Base-by-base conservation (phyloP, 805 yeast species). In the Pichia exigua region DNA sequence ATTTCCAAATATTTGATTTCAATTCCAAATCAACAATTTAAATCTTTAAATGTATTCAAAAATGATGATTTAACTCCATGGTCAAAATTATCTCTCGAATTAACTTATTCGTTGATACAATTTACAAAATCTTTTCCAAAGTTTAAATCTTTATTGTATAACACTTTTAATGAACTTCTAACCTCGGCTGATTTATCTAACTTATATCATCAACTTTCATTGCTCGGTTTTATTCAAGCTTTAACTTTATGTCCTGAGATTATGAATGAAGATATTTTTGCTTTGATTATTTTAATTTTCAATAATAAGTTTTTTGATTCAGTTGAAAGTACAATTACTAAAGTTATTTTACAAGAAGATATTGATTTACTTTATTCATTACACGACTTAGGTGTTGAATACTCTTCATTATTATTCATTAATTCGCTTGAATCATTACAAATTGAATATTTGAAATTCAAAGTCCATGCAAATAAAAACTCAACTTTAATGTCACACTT, bases 1-100 rank as follows among this genome's bases (percentile, higher is more conserved):
- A 69, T 83, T 47, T 64, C 72, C 8, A 55, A 62, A 17, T 80
- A 80, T 57, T 65, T 83, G 35, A 55, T 70, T 40, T 79, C 75
- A 45, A 64, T 76, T 30, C 75, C 76, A 12, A 57, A 56, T 15
- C 81, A 76, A 57, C 58, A 61, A 30, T 78, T 78, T 53, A 62
- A 69, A n/a, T 56, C 64, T 2, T 53, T 61, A 17, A 56, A 60
- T 2, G 64, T 65, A 5, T 53, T 66, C 9, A 57, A 55, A 39
- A 61, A 59, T 10, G 20, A 49, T 13, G 59, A 69, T 42, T 53
- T 53, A 30, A 67, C 78, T 17, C 76, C 77, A 4, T 72, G 78
- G 79, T 70, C 72, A 24, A 60, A 60, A 48, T 55, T 71, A 11
- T 63, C 78, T 15, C 64, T 61, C 45, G 67, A 66, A 43, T 56